A percentile compares a stretch with the other conserved stretches of the same genome.
These are phyloP conservation scores for Nakaseomyces glabratus DNA, from an alignment of 1,139 yeast genomes.

Conservation along the genomic window DNA sequence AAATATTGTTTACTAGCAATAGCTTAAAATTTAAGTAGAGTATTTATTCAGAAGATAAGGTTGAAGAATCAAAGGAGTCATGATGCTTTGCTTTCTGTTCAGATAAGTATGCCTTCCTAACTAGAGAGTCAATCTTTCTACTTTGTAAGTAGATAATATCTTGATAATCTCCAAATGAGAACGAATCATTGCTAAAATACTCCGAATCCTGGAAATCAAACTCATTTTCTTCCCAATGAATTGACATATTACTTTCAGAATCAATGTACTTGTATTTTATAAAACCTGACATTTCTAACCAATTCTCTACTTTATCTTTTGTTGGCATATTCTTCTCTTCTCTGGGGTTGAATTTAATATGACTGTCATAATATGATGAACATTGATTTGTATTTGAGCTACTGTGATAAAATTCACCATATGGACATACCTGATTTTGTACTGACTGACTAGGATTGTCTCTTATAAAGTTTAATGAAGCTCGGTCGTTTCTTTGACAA, in stretches of 20 bases:
- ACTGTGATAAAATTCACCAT: too few species aligned
- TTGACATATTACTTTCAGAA: conserved; percentile 15
- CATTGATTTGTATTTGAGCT: too few species aligned
- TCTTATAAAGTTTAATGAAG: too few species aligned
- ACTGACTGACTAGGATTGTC: too few species aligned
- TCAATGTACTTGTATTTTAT: background rate
- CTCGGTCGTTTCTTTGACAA: too few species aligned
- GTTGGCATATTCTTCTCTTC: conserved; percentile 49
- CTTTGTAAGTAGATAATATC: conserved; percentile 26
- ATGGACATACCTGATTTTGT: too few species aligned
- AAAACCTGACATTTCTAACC: conserved; percentile 52
- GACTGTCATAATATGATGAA: background rate
- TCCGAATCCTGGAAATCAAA: conserved; percentile 16
- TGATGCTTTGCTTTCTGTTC: conserved; percentile 10
- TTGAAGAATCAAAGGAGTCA: conserved; percentile 4
- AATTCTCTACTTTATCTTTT: conserved; percentile 50
- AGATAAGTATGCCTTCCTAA: conserved; percentile 19
- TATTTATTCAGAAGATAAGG: conserved; percentile 3
- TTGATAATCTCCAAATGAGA: conserved; percentile 11
- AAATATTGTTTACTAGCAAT: background rate
- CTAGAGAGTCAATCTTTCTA: conserved; percentile 26
- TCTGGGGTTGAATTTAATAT: conserved; percentile 45
- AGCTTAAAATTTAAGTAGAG: background rate
- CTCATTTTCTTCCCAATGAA: conserved; percentile 30
- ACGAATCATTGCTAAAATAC: conserved; percentile 7